Evolutionary conservation across 225 moss, liverwort and hornwort species (phyloP).

Genomic region (Lunularia cruciata): DNA sequence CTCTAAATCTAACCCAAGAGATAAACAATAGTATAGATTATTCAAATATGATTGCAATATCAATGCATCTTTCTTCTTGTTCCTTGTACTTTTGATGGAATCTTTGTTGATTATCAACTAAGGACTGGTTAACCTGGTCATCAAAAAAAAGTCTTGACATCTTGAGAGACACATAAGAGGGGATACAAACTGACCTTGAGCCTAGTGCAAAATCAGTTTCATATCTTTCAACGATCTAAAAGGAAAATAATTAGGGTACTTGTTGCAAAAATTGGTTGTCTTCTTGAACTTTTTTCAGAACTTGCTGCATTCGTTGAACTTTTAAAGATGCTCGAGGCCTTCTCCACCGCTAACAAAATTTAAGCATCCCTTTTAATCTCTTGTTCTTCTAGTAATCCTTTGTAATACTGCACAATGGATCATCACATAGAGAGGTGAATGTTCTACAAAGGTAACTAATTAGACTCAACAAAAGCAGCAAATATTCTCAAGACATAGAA

Average conservation of each 20-base stretch:
- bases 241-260: too few relatives aligned
- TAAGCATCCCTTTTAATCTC: conserved; percentile 61
- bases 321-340: conserved; percentile 63
- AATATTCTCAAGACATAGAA: not conserved
- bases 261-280: conserved; percentile 66
- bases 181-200: too few relatives aligned
- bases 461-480: not conserved
- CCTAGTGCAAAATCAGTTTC: too few relatives aligned
- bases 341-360: conserved; percentile 66
- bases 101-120: conserved; percentile 67
- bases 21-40: too few relatives aligned
- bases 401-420: conserved; percentile 60
- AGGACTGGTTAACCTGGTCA: conserved; percentile 62
- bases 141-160: too few relatives aligned
- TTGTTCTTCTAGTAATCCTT: conserved; percentile 59
- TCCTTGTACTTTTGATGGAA: conserved; percentile 72
- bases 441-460: not conserved
- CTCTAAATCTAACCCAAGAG: too few relatives aligned
- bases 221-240: too few relatives aligned
- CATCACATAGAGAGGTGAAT: not conserved
- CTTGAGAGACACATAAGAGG: too few relatives aligned
- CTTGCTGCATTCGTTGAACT: conserved; percentile 58
- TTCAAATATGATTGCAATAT: too few relatives aligned
- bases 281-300: conserved; percentile 60
- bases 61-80: conserved; percentile 58